Evolutionary conservation across 169 alveolate species (phyloP), one percentile per base, ranked within the genome.

Genomic region (Plasmodium fragile): DNA sequence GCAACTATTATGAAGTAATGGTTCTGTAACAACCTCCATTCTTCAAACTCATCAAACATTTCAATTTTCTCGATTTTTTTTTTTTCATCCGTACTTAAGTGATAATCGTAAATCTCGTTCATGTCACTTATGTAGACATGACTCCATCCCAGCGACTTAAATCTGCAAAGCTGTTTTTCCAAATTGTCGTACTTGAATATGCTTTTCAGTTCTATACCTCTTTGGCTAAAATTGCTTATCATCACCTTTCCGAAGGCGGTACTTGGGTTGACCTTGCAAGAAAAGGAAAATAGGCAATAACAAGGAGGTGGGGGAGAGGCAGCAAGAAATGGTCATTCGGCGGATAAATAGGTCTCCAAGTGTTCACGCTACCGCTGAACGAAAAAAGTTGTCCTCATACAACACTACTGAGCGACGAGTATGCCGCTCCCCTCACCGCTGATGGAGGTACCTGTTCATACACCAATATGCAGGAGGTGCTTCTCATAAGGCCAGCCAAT

Each of bases 1-100:
- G 94, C 94, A 80, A 91, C 92, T 10, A 91, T 78, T 2, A 91
- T 81, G 80, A 91, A 91, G 32, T 91, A 91, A 91, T 91, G 94
- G 55, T 91, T 81, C 55, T 95, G 97, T 41, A 95, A 92, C 16
- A 95, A 82, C 18, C 96, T 82, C 97, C 97, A 95, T 89, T 95
- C 97, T 69, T 95, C 97, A 59, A 95, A 82, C 49, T 95, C 97
- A 79, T 95, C 97, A 45, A 95, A 95, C 90, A 95, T 91, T 81
- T 95, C 97, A 2, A 95, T 90, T 18, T 69, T 83, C 87, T 95
- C 95, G n/a, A 94, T 79, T 80, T 75, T 81, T 53, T 90, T 73
- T 94, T 82, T 94, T 82, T 94, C 96, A 11, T 77, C 92, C 32
- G 2, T 6, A 65, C 32, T 39, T 81, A 94, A 39, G 83, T 91